Base-by-base conservation (phyloP, 805 yeast genomes). In the Starmerella stigmatis region DNA sequence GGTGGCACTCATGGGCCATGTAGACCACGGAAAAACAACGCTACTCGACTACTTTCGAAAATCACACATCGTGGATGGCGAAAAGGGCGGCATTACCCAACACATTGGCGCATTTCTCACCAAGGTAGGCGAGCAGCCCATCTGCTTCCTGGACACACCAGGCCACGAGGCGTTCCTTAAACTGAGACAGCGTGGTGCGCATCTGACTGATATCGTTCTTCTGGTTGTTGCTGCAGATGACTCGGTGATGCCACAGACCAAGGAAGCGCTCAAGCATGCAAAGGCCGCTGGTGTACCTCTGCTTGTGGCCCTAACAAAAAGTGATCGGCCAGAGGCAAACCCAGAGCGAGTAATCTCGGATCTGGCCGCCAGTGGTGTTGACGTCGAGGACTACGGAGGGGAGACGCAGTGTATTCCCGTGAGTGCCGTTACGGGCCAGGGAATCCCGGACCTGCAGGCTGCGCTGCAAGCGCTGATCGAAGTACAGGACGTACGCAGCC, bases 1-100 rank as follows among this genome's bases (percentile, higher is more conserved):
- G 20, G 96, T 92, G 5, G 88, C 98, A 0, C 84, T 92, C 43
- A 92, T 92, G 97, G 98, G 98, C 2, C 98, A 92, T 62, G 98
- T 92, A 25, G 98, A 92, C 63, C 98, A 92, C 60, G 98, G 98
- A 2, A 92, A 92, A 61, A 92, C 98, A 2, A 89, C 98, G 0
- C 79, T 92, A 49, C 71, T 92, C 45, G 98, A 92, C 62, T 76
- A 78, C 57, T 67, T 92, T 56, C 71, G 97, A 36, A 86, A 84
- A 53, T 81, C 95, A 0, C 76, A 88, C 0, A 76, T 92, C 7
- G 97, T 81, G 0, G 75, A 76, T 25, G 74, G 78, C 33, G 98
- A 92, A 60, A 83, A 78, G 61, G 98, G 98, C 44, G 97, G 98
- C 16, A 92, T 92, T 42, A 92, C 98, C 0, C 98, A 92, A 62